Evolutionary conservation across 2,329 filamentous ascomycete species (phyloP), one percentile per base, ranked within the genome.

Genomic region (Rhynchosporium agropyri): DNA sequence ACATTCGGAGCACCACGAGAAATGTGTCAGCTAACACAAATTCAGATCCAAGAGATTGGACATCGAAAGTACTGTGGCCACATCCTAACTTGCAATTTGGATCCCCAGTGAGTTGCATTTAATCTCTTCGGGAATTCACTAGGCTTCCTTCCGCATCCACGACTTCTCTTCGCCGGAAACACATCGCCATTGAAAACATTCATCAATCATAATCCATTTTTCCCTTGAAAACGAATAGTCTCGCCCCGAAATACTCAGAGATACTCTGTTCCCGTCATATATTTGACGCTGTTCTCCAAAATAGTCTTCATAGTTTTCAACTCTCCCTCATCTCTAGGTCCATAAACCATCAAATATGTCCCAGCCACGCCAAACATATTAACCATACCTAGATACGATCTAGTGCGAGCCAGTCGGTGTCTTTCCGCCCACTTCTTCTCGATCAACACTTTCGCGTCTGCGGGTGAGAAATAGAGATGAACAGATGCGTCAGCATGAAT

Each of bases 321-420:
- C 31, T 58, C 55, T 4, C 31, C 43, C 13, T 58, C 55, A 29
- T 58, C 55, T 28, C 55, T 49, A 2, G 55, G 55, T 8, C 55
- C 55, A 40, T 58, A 58, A n/a, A 58, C 40, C 55, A 58, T 58
- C 20, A 58, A 36, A 33, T 58, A 58, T 26, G 55, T 58, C 7
- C 55, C 55, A 8, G 42, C 55, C 3, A 58, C 55, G 2, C 15
- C 15, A 28, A 40, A 38, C 29, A 58, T 46, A 38, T 58, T 48
- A 4, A 58, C 20, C 12, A 28, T 40, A 2, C 55, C 55, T 3
- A 58, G 45, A 26, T 36, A 58, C 13, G 42, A 31, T n/a, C 48
- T 58, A n/a, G 43, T 58, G 3, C 42, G 43, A 13, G 55, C 55
- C 43, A 58, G 20, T 10, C 42, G 33, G 28, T 58, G 55, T 20